These are phyloP conservation scores for Coemansia sp. DNA, from an alignment of 192 early-diverging fungal genomes.

Conservation along the genomic window DNA sequence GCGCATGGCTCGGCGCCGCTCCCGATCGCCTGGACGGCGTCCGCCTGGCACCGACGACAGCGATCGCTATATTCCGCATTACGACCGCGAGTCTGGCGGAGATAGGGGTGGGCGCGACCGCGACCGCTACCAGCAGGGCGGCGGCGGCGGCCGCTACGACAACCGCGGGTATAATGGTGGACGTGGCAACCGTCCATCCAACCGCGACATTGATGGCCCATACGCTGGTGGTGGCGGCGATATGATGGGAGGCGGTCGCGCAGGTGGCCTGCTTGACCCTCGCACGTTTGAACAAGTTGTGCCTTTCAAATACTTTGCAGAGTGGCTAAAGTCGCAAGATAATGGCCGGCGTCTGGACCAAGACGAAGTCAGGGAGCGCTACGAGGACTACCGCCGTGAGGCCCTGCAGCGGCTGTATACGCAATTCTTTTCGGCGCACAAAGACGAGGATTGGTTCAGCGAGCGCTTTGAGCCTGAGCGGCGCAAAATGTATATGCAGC, in stretches of 20 bases:
- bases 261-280: conserved; percentile 61
- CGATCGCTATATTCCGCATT: conserved; percentile 84
- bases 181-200: conserved; percentile 38
- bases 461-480: conserved; percentile 88
- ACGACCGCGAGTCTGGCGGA: conserved; percentile 65
- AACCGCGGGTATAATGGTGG: conserved; percentile 35
- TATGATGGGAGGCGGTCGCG: conserved; percentile 18
- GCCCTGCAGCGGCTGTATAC: conserved; percentile 64
- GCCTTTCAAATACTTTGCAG: conserved; percentile 70
- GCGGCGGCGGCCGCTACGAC: conserved; percentile 18
- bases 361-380: conserved; percentile 77
- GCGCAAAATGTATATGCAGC: conserved; percentile 53
- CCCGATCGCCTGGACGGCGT: conserved; percentile 43
- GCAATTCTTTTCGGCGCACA: conserved; percentile 74
- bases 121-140: conserved; percentile 44
- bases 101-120: conserved; percentile 31
- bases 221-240: conserved; percentile 41
- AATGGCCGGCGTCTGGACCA: conserved; percentile 62
- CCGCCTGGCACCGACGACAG: conserved; percentile 52
- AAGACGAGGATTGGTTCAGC: conserved; percentile 85
- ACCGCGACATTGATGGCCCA: conserved; percentile 38
- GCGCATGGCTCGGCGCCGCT: conserved; percentile 35
- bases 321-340: conserved; percentile 61
- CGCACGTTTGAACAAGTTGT: conserved; percentile 72
- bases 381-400: conserved; percentile 81